Evolutionary conservation across 352 stramenopile species (phyloP), one percentile per base, ranked within the genome.

Genomic region (Phytophthora megakarya): DNA sequence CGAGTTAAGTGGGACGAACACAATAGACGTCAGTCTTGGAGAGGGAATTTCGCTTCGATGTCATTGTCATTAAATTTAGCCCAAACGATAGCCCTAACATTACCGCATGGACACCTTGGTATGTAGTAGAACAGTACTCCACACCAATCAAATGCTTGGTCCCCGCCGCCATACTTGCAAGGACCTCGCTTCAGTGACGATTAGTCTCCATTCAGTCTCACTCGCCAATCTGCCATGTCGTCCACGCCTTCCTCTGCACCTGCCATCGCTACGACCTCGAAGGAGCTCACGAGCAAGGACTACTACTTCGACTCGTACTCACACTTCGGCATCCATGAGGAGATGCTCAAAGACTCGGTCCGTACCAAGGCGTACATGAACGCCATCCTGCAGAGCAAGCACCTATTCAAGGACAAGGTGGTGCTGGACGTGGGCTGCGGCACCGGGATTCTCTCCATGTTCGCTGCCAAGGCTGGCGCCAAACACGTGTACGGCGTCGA

Each of bases 291-390:
- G 50, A 97, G 88, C 73, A 97, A 97, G 75, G 96, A 98, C 81
- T 98, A 99, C 69, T 99, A 99, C 75, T 98, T 98, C 82, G 95
- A 99, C 79, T 98, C 93, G 48, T 99, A 99, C 76, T 97, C 95
- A 42, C 96, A 99, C 80, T 98, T 98, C 80, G 93, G 95, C 35
- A 99, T 99, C 69, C 96, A 99, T 78, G 95, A 99, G 73, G 96
- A 98, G 79, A 99, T 99, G 97, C 81, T 99, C 23, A 98, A 98
- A 65, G 96, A 99, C 68, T 82, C 97, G 55, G 96, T 99, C 22
- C 92, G 97, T 39, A 99, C 97, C 28, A 87, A 96, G 49, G 97
- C 95, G 15, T 99, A 99, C 73, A 97, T 98, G 87, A 97, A 98
- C 73, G 93, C 95, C 38, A 99, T 99, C 58, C 70, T 98, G 39